Conservation (phyloP, 345 rosid genomes). For the Clausena lansium region DNA sequence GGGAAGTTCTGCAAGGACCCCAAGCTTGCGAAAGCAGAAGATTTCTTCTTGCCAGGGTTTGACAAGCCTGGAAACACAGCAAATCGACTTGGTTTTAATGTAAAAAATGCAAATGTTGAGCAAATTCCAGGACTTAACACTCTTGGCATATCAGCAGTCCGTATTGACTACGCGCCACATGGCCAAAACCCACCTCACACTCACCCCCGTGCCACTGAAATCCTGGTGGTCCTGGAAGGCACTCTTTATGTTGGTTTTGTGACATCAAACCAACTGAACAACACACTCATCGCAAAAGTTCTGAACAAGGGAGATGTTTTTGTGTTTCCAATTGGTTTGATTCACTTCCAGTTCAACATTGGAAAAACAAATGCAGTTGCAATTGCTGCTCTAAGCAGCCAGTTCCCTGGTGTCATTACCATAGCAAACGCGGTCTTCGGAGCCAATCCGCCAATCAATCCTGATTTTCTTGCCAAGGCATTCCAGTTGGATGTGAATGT, state of each 20-base stretch:
- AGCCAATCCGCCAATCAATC: conserved; percentile 22
- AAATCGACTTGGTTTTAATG: conserved; percentile 12
- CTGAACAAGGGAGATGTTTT: conserved; percentile 28
- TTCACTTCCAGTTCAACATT: conserved; percentile 34
- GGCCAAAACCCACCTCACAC: conserved; percentile 35
- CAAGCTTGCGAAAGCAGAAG: conserved; percentile 18
- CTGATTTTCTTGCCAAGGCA: conserved; percentile 20
- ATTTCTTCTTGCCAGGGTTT: conserved; percentile 27
- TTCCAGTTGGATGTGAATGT: conserved; percentile 17
- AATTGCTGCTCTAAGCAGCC: conserved; percentile 21
- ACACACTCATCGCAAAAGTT: conserved; percentile 21
- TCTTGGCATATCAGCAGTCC: conserved; percentile 28
- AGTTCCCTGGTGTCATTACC: conserved; percentile 30
- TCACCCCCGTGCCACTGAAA: conserved; percentile 25
- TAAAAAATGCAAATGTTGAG: conserved; percentile 8
- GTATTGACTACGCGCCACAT: conserved; percentile 30
- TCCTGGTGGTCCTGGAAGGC: conserved; percentile 21
- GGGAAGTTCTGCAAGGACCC: conserved; percentile 40
- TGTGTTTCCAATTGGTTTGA: conserved; percentile 32
- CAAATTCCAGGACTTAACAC: conserved; percentile 34
- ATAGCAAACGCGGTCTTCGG: conserved; percentile 27
- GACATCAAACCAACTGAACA: conserved; percentile 13
- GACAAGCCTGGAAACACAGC: conserved; percentile 14
- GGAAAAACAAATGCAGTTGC: conserved; percentile 27
- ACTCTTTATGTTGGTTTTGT: conserved; percentile 25